Percentiles rank a stretch among this genome's conserved stretches.
Conservation (phyloP, 192 early-diverging fungal species). For the Podila verticillata region DNA sequence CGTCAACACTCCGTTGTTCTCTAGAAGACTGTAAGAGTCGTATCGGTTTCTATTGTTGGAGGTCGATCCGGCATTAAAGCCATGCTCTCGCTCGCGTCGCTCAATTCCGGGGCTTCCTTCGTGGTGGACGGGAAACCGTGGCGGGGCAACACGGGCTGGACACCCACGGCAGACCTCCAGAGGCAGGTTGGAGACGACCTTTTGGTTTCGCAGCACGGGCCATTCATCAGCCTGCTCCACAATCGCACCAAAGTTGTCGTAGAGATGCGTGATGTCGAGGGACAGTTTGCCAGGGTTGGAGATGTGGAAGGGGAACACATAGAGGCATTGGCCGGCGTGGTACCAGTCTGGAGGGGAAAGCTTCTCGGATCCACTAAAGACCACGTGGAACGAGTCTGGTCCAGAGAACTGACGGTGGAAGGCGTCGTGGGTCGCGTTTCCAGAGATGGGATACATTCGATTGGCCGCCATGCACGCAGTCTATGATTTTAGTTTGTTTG, state of each 20-base stretch:
- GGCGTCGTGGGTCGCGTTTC: constrained; percentile 33
- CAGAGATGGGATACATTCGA: constrained; percentile 21
- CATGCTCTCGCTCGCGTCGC: not conserved
- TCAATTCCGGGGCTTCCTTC: not conserved
- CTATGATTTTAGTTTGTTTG: not conserved
- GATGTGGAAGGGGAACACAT: constrained; percentile 46
- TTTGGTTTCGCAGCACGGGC: constrained; percentile 8
- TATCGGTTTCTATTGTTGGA: constrained; percentile 4
- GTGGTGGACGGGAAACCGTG: constrained; percentile 8
- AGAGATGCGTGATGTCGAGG: constrained; percentile 32
- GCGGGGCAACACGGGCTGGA: constrained; percentile 11
- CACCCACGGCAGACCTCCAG: constrained; percentile 30
- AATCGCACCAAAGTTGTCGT: constrained; percentile 33
- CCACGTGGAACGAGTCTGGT: constrained; percentile 40
- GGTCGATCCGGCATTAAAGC: not conserved
- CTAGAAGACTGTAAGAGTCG: not conserved
- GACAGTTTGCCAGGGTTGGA: constrained; percentile 39
- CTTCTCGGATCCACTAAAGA: constrained; percentile 38
- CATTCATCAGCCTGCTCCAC: constrained; percentile 18
- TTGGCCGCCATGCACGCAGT: constrained; percentile 15
- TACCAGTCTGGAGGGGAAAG: constrained; percentile 41
- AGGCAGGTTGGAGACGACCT: constrained; percentile 21
- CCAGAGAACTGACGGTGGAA: constrained; percentile 46
- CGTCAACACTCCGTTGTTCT: not conserved
- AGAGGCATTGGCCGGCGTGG: constrained; percentile 32